Evolutionary conservation across 208 protist genomes (phyloP), one percentile per base, ranked within the genome.

Genomic region (Leishmania turanica): DNA sequence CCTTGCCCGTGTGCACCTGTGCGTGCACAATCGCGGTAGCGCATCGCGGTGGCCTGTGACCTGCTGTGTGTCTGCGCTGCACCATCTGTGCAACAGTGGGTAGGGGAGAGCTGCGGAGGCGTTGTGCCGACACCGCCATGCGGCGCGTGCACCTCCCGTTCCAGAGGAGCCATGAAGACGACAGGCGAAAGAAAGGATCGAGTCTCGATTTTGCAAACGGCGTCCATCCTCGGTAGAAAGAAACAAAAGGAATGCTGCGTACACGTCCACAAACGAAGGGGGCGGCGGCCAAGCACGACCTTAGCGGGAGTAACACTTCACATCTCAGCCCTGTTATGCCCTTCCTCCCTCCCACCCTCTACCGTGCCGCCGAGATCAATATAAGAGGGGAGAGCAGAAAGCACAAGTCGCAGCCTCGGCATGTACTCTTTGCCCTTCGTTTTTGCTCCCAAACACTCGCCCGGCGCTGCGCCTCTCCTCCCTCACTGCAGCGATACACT

Each of bases 401-500:
- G 27, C 21, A 62, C 21, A 19, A 15, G 27, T 19, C 4, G 13
- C 27, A 40, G 62, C 62, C 62, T 42, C 31, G 13, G 31, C 31
- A 42, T 13, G 8, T 17, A 68, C 17, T 0, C 13, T 21, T 40
- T 0, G 9, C 31, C 13, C 31, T 40, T 40, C 31, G 3, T 5
- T 21, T 34, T 9, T 40, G 62, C 31, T 21, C 58, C 15, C 51
- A 31, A 34, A 31, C 3, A 40, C 62, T 8, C 21, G 62, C 62
- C 62, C 17, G 31, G 17, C 31, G 31, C 62, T 24, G 24, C 21
- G 66, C 21, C 17, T 72, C 40, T 51, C 19, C 40, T 19, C 24
- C n/a, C 69, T 80, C 72, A 76, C 24, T 77, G 6, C 24, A 94
- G 75, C 3, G 87, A 88, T 15, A 95, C 87, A 65, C 89, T 87